Percentiles rank a stretch among this genome's conserved stretches.
Evolutionary conservation across 2,329 filamentous ascomycete genomes (phyloP).

Genomic region (Cladosporium sp.): DNA sequence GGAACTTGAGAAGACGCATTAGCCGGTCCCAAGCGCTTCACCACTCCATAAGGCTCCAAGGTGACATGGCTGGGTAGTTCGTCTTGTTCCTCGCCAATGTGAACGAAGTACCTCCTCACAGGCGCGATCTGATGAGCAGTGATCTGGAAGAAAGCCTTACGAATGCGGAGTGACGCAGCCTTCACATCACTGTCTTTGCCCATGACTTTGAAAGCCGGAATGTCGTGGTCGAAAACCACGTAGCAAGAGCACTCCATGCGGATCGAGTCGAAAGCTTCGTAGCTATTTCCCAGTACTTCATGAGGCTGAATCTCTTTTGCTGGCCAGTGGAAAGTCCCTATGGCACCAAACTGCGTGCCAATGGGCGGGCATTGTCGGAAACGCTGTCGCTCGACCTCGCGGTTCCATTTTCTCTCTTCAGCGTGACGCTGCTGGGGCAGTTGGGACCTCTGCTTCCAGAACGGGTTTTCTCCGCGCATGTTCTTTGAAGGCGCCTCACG

Average conservation of each 20-base stretch:
- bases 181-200: conserved; percentile 25
- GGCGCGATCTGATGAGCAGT: conserved; percentile 26
- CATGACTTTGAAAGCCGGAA: conserved; percentile 29
- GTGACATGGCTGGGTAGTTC: background rate
- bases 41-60: background rate
- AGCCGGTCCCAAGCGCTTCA: background rate
- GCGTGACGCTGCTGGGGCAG: conserved; percentile 19
- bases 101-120: conserved; percentile 25
- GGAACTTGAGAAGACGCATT: background rate
- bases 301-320: conserved; percentile 37
- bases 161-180: conserved; percentile 32
- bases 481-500: conserved; percentile 4
- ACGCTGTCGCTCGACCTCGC: conserved; percentile 20
- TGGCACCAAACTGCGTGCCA: conserved; percentile 21
- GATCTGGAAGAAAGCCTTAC: conserved; percentile 37
- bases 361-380: conserved; percentile 25
- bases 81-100: conserved; percentile 16
- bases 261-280: conserved; percentile 44
- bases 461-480: conserved; percentile 6
- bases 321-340: conserved; percentile 45
- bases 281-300: conserved; percentile 37
- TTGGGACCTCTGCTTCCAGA: conserved; percentile 21
- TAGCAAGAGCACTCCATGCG: conserved; percentile 38
- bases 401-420: conserved; percentile 22
- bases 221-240: conserved; percentile 34